These are phyloP conservation scores for Sclerotinia glacialis DNA, from an alignment of 2,329 filamentous ascomycete genomes.

Conservation along the genomic window DNA sequence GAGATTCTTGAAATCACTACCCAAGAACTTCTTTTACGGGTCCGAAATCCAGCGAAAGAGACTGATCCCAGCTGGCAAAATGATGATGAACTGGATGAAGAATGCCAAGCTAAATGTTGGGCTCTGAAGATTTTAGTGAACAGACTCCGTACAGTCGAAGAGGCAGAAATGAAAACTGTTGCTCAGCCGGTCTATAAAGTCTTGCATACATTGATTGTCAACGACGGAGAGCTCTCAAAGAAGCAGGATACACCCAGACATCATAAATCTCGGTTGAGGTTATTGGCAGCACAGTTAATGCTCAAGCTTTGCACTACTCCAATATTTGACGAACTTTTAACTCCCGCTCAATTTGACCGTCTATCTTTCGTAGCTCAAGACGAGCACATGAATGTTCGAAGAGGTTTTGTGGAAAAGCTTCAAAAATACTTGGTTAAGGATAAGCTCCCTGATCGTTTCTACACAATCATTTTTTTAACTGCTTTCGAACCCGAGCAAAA, in stretches of 20 bases:
- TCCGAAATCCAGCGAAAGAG: constrained; percentile 59
- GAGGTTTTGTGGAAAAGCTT: constrained; percentile 75
- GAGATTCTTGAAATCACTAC: constrained; percentile 76
- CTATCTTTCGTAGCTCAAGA: constrained; percentile 83
- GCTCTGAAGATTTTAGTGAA: constrained; percentile 86
- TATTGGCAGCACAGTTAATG: constrained; percentile 75
- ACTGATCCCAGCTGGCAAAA: constrained; percentile 64
- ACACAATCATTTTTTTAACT: constrained; percentile 83
- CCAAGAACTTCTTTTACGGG: constrained; percentile 68
- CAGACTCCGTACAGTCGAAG: constrained; percentile 61
- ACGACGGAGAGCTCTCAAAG: constrained; percentile 78
- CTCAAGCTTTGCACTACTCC: constrained; percentile 81
- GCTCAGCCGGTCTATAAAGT: constrained; percentile 73
- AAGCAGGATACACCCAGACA: constrained; percentile 69
- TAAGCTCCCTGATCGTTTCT: constrained; percentile 72
- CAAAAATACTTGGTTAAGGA: constrained; percentile 84
- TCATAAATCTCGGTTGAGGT: constrained; percentile 76
- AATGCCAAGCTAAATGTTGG: constrained; percentile 78
- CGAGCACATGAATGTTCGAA: constrained; percentile 67
- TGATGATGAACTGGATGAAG: constrained; percentile 68
- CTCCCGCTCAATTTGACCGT: constrained; percentile 72
- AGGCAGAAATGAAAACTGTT: constrained; percentile 54
- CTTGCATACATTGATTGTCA: constrained; percentile 70
- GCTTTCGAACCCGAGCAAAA: constrained; percentile 82
- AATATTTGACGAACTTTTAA: constrained; percentile 72